phyloP scores from a whole-genome alignment of 1,139 yeast genomes.

The Diutina sp. region DNA sequence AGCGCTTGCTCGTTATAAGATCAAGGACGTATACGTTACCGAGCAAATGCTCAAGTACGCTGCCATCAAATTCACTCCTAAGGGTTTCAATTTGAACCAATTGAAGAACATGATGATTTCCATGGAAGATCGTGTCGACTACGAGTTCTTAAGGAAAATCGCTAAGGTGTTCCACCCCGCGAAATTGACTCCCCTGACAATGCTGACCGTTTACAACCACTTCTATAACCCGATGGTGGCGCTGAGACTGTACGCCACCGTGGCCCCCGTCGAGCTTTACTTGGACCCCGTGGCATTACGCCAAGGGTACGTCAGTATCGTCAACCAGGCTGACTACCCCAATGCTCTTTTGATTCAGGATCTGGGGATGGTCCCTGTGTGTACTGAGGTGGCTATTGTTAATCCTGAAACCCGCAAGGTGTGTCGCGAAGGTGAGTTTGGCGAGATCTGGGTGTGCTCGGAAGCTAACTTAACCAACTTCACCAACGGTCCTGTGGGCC shows the following conservation, averaged over 20 bases:
- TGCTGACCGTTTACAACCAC: slow-evolving; percentile 72
- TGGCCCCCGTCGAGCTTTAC: slow-evolving; percentile 80
- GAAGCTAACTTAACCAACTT: slow-evolving; percentile 67
- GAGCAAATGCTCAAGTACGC: slow-evolving; percentile 78
- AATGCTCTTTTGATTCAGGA: slow-evolving; percentile 75
- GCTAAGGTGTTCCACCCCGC: slow-evolving; percentile 54
- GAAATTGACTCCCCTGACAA: slow-evolving; percentile 53
- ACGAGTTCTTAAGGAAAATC: slow-evolving; percentile 44
- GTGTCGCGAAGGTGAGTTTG: slow-evolving; percentile 89
- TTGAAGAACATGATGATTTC: slow-evolving; percentile 79
- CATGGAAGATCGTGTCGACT: slow-evolving; percentile 64
- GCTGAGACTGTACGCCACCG: slow-evolving; percentile 76
- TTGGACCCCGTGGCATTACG: slow-evolving; percentile 81
- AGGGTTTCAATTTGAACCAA: slow-evolving; percentile 48
- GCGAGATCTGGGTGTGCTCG: slow-evolving; percentile 94
- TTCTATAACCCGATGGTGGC: slow-evolving; percentile 74
- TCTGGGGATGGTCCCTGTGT: slow-evolving; percentile 92
- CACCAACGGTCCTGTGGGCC: slow-evolving; percentile 42
- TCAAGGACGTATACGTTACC: slow-evolving; percentile 79
- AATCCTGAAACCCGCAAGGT: slow-evolving; percentile 79
- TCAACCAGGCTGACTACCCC: slow-evolving; percentile 57
- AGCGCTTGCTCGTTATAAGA: slow-evolving; percentile 62
- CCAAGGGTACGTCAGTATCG: slow-evolving; percentile 75
- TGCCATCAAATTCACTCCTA: slow-evolving; percentile 47
- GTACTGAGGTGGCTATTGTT: slow-evolving; percentile 87